Percentiles rank a stretch among this genome's conserved stretches.
phyloP scores from a whole-genome alignment of 352 stramenopile genomes.

The Phytopythium montanum region DNA sequence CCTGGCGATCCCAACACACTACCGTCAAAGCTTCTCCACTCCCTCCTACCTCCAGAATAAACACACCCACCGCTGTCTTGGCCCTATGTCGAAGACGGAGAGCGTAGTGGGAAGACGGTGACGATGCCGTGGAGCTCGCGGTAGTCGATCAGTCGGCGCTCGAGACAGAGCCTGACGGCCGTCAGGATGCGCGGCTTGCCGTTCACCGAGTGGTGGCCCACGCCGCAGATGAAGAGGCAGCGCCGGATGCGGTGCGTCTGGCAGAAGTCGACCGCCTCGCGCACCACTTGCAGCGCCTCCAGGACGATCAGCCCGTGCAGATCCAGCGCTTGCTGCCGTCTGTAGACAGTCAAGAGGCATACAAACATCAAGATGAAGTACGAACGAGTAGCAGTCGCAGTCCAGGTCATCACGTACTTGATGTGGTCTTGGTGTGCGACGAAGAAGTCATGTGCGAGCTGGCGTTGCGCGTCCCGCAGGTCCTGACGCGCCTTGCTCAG shows the following conservation, averaged over 20 bases:
- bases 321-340: slow-evolving; percentile 48
- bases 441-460: slow-evolving; percentile 64
- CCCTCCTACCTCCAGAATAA: background rate
- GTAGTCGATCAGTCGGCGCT: slow-evolving; percentile 55
- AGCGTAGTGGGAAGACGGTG: slow-evolving; percentile 62
- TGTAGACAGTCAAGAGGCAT: slow-evolving; percentile 9
- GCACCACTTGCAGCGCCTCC: slow-evolving; percentile 51
- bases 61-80: too few relatives aligned
- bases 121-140: slow-evolving; percentile 51
- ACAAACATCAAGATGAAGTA: slow-evolving; percentile 8
- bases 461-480: slow-evolving; percentile 56
- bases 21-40: background rate
- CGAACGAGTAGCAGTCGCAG: too few relatives aligned
- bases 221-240: slow-evolving; percentile 58
- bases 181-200: slow-evolving; percentile 58
- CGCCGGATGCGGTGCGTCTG: slow-evolving; percentile 50
- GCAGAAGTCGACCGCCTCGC: slow-evolving; percentile 60
- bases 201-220: slow-evolving; percentile 66
- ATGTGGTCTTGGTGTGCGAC: slow-evolving; percentile 42
- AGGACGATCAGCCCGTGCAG: slow-evolving; percentile 67
- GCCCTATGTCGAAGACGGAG: slow-evolving; percentile 16
- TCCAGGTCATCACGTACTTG: slow-evolving; percentile 21
- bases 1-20: too few relatives aligned
- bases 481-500: slow-evolving; percentile 42
- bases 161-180: slow-evolving; percentile 53